These are phyloP conservation scores for Leccinellum luteum DNA, from an alignment of 768 basidiomycete species.

Conservation along the genomic window DNA sequence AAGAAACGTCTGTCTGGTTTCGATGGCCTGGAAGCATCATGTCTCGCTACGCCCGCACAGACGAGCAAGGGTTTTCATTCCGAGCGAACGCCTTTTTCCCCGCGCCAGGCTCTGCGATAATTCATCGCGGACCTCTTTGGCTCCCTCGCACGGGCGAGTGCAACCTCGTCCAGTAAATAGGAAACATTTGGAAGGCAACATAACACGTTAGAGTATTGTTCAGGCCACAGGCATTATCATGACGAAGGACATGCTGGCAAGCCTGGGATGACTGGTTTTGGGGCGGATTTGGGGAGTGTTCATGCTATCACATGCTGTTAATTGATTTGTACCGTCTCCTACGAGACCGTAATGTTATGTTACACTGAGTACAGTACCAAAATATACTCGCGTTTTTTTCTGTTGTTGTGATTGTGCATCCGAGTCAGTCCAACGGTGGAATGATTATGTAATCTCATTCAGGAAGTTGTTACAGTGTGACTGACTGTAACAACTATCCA, in stretches of 20 bases:
- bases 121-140: background rate
- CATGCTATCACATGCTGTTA: slow-evolving; percentile 31
- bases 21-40: slow-evolving; percentile 2
- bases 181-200: background rate
- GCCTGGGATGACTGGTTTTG: background rate
- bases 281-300: slow-evolving; percentile 19
- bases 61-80: slow-evolving; percentile 7
- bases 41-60: slow-evolving; percentile 3
- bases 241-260: background rate
- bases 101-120: slow-evolving; percentile 21
- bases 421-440: no score
- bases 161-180: background rate
- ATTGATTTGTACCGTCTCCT: slow-evolving; percentile 31
- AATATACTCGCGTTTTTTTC: background rate
- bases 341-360: slow-evolving; percentile 29
- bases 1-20: slow-evolving; percentile 20
- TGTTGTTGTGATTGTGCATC: no score
- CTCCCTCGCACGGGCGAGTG: background rate
- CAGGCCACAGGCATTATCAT: slow-evolving; percentile 9
- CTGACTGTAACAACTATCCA: background rate
- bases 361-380: slow-evolving; percentile 13
- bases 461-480: background rate
- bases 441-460: slow-evolving; percentile 3
- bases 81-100: slow-evolving; percentile 16
- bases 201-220: background rate